Percentiles rank a stretch among this genome's conserved stretches.
These are phyloP conservation scores for Bipolaris victoriae DNA, from an alignment of 2,329 filamentous ascomycete species.

Conservation along the genomic window DNA sequence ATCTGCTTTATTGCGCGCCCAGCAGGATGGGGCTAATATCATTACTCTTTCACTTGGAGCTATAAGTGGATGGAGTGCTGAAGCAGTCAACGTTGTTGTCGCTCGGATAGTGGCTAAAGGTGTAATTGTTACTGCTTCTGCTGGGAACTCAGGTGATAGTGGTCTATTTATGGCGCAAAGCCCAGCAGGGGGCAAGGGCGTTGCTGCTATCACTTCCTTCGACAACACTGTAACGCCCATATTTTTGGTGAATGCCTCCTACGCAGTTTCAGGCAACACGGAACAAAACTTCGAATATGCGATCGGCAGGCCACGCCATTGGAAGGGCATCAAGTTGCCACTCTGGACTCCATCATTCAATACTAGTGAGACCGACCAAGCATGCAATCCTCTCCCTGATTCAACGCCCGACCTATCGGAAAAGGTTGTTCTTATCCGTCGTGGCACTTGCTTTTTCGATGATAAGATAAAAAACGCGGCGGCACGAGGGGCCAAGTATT, in stretches of 20 bases:
- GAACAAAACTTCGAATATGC: neutral
- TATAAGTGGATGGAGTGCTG: neutral
- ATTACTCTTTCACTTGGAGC: neutral
- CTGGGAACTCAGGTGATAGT: neutral
- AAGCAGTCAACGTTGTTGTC: neutral
- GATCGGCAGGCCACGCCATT: neutral
- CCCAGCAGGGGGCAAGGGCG: neutral
- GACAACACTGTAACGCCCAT: neutral
- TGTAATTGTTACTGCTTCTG: neutral
- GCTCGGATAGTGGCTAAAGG: neutral
- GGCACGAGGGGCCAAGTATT: neutral
- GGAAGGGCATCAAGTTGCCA: neutral
- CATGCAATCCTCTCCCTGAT: neutral
- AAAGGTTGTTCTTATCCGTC: conserved; percentile 1
- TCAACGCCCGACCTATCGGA: neutral
- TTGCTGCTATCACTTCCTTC: neutral
- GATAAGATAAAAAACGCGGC: neutral
- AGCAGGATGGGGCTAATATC: neutral
- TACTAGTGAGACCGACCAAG: neutral
- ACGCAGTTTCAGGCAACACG: neutral
- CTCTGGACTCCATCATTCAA: neutral
- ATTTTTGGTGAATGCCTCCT: neutral
- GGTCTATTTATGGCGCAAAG: neutral
- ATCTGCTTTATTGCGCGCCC: neutral
- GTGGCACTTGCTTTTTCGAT: neutral